A percentile compares a stretch with the other conserved stretches of the same genome.
Conservation (phyloP, 2,329 filamentous ascomycete genomes). For the Aureobasidium namibiae region DNA sequence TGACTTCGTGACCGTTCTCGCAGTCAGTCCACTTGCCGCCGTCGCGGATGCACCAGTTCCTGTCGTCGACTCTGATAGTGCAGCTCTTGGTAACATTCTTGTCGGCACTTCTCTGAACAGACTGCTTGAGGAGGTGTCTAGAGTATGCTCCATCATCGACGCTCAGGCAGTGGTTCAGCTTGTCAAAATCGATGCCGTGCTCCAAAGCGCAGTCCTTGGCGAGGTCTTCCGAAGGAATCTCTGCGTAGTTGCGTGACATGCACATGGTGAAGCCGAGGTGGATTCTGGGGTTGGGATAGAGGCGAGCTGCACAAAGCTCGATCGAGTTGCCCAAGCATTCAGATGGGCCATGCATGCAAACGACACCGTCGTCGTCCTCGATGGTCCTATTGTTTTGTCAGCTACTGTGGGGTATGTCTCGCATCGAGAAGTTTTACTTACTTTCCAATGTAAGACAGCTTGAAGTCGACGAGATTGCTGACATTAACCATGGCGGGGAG, state of each 20-base stretch:
- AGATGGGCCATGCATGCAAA: slow-evolving; percentile 78
- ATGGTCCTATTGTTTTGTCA: slow-evolving; percentile 39
- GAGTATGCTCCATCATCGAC: slow-evolving; percentile 66
- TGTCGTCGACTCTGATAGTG: slow-evolving; percentile 57
- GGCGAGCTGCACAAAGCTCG: slow-evolving; percentile 76
- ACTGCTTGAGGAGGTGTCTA: slow-evolving; percentile 57
- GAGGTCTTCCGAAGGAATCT: slow-evolving; percentile 71
- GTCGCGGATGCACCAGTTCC: slow-evolving; percentile 80
- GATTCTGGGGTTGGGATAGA: slow-evolving; percentile 78
- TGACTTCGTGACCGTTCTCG: slow-evolving; percentile 55
- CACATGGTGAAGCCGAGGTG: slow-evolving; percentile 93
- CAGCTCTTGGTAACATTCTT: slow-evolving; percentile 40
- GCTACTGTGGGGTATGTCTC: not conserved
- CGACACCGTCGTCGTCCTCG: slow-evolving; percentile 68
- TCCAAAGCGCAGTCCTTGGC: slow-evolving; percentile 84
- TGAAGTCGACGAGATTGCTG: slow-evolving; percentile 81
- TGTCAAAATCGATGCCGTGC: slow-evolving; percentile 75
- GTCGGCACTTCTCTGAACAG: slow-evolving; percentile 53
- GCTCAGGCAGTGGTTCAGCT: slow-evolving; percentile 74
- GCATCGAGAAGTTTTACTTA: slow-evolving; percentile 31
- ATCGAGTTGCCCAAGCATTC: slow-evolving; percentile 95
- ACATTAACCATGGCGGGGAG: slow-evolving; percentile 79
- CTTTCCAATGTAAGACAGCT: slow-evolving; percentile 80
- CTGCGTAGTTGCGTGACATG: slow-evolving; percentile 62
- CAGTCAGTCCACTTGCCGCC: slow-evolving; percentile 73